These are phyloP conservation scores for Primulina tabacum DNA, from an alignment of 257 asterid genomes.

Conservation along the genomic window DNA sequence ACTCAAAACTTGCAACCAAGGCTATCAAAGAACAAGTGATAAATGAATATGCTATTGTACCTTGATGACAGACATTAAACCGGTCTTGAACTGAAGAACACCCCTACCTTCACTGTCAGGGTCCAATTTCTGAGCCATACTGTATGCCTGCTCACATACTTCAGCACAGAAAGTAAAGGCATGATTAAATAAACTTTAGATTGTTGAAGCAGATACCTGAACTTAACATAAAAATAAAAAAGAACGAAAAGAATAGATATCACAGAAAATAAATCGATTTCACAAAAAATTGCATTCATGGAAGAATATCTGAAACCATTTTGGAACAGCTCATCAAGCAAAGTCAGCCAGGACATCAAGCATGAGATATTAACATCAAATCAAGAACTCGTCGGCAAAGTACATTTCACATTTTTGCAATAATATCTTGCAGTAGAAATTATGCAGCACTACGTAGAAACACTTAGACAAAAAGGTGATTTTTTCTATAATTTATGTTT, in stretches of 20 bases:
- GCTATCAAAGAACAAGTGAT: conserved; percentile 16
- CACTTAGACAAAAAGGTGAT: neutral
- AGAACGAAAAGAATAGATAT: neutral
- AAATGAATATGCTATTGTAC: conserved; percentile 38
- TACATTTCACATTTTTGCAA: neutral
- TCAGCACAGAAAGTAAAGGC: conserved; percentile 20
- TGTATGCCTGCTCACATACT: conserved; percentile 99
- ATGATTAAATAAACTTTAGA: conserved; percentile 5
- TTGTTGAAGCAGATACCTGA: neutral
- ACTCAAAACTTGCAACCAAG: conserved; percentile 9
- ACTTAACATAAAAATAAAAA: neutral
- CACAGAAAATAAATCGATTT: too few relatives aligned
- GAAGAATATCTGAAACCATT: neutral
- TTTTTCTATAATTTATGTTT: neutral
- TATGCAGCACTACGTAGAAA: neutral
- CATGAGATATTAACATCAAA: neutral
- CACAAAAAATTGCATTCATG: neutral
- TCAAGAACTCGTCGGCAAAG: neutral
- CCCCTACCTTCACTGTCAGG: conserved; percentile 97
- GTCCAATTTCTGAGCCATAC: conserved; percentile 92
- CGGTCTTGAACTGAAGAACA: conserved; percentile 97
- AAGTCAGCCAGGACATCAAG: neutral
- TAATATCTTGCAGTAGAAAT: neutral
- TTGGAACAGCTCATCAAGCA: neutral
- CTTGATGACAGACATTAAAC: conserved; percentile 96